Evolutionary conservation across 768 basidiomycete genomes (phyloP).

Genomic region (Russula lepida): DNA sequence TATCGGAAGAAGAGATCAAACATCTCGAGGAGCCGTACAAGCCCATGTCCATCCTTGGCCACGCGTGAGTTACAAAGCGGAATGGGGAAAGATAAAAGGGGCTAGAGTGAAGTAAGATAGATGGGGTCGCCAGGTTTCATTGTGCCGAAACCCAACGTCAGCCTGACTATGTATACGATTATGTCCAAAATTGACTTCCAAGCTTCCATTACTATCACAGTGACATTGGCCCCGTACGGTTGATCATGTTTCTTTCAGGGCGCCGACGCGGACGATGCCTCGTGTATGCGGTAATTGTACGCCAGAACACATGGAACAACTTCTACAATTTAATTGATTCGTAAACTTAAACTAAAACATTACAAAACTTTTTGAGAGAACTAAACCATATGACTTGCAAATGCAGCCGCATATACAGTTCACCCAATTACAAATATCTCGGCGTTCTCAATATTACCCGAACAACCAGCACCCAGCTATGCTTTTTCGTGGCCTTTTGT

Average conservation of each 20-base stretch:
- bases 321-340: too few species aligned
- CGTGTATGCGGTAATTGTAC: neutral
- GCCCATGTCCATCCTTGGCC: conserved; percentile 14
- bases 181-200: neutral
- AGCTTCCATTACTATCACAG: neutral
- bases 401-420: neutral
- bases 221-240: neutral
- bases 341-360: neutral
- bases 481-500: neutral
- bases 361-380: neutral
- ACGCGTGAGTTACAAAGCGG: neutral
- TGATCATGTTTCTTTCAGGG: neutral
- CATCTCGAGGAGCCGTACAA: conserved; percentile 34
- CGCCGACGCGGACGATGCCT: neutral
- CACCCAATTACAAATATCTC: neutral
- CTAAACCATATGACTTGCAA: neutral
- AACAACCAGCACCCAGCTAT: neutral
- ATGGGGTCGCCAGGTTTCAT: too few species aligned
- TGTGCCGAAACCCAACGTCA: too few species aligned
- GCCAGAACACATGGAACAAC: neutral
- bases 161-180: too few species aligned
- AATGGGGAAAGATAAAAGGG: neutral
- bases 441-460: neutral
- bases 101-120: neutral
- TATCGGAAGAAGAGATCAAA: conserved; percentile 36